Evolutionary conservation across 371 early-diverging fungal genomes (phyloP).

Genomic region (Zychaea mexicana): DNA sequence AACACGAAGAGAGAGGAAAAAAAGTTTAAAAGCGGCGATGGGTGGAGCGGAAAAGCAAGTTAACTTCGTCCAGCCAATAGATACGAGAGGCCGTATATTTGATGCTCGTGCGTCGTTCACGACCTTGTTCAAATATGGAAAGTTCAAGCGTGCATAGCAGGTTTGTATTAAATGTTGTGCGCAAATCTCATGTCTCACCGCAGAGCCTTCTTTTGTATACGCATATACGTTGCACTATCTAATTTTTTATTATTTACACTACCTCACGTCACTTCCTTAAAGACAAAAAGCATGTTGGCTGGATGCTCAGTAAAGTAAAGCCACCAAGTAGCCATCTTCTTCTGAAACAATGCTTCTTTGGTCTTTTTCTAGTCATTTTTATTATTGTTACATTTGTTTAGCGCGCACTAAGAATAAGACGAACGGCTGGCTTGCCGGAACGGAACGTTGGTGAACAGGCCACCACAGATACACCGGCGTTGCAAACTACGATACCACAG

Average conservation of each 20-base stretch:
- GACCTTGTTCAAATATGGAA: slow-evolving; percentile 17
- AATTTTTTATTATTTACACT: no score
- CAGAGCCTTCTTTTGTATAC: no score
- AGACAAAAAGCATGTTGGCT: no score
- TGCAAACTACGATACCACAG: slow-evolving; percentile 40
- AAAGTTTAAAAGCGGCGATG: slow-evolving; percentile 5
- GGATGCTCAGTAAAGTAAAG: no score
- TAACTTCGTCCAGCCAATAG: slow-evolving; percentile 22
- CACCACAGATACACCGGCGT: slow-evolving; percentile 43
- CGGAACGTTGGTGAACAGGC: slow-evolving; percentile 24
- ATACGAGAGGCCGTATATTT: slow-evolving; percentile 10
- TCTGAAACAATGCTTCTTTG: no score
- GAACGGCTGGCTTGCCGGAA: background rate
- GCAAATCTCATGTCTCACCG: background rate
- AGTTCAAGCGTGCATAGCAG: slow-evolving; percentile 9
- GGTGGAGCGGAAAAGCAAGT: background rate
- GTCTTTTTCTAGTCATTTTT: background rate
- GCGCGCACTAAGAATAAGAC: background rate
- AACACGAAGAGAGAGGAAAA: background rate
- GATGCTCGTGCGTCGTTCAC: slow-evolving; percentile 18
- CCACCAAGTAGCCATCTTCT: no score
- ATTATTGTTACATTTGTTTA: no score
- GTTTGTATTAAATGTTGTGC: background rate
- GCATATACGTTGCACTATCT: no score
- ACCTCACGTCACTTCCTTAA: no score